Conservation (phyloP, 2,329 filamentous ascomycete species). For the Alternaria sp. region DNA sequence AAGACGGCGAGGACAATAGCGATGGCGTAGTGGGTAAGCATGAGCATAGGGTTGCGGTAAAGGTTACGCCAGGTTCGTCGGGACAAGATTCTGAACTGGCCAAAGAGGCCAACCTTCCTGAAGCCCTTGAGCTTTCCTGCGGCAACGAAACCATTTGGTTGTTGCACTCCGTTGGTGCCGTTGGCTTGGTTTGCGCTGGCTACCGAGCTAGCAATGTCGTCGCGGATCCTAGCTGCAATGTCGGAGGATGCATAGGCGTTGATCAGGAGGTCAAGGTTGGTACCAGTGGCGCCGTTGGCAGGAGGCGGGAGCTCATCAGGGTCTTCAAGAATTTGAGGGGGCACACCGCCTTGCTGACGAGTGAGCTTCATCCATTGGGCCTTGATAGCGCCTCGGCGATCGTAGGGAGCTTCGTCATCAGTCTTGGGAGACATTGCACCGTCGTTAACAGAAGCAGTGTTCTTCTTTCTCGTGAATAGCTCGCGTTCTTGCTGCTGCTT, state of each 20-base stretch:
- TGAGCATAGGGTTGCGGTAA: conserved; percentile 95
- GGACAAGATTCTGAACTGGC: conserved; percentile 90
- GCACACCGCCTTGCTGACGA: conserved; percentile 59
- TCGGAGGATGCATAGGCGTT: conserved; percentile 77
- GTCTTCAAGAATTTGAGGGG: conserved; percentile 72
- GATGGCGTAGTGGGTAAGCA: conserved; percentile 98
- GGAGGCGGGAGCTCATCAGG: conserved; percentile 65
- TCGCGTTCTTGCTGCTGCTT: conserved; percentile 86
- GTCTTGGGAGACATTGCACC: conserved; percentile 64
- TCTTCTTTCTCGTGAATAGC: conserved; percentile 83
- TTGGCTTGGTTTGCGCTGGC: conserved; percentile 71
- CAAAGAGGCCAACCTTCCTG: conserved; percentile 75
- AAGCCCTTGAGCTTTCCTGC: conserved; percentile 77
- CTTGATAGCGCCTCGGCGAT: conserved; percentile 58
- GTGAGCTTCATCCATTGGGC: conserved; percentile 67
- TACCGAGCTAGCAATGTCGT: conserved; percentile 79
- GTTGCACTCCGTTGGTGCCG: conserved; percentile 63
- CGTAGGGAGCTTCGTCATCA: conserved; percentile 64
- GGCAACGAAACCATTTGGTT: conserved; percentile 59
- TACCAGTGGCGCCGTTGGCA: conserved; percentile 64
- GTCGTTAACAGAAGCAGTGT: conserved; percentile 57
- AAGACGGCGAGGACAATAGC: conserved; percentile 93
- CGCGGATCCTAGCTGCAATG: conserved; percentile 73
- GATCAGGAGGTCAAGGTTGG: conserved; percentile 83
- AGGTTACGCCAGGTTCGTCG: conserved; percentile 94